phyloP scores from a whole-genome alignment of 2,329 filamentous ascomycete genomes.

The Penicillium polonicum region DNA sequence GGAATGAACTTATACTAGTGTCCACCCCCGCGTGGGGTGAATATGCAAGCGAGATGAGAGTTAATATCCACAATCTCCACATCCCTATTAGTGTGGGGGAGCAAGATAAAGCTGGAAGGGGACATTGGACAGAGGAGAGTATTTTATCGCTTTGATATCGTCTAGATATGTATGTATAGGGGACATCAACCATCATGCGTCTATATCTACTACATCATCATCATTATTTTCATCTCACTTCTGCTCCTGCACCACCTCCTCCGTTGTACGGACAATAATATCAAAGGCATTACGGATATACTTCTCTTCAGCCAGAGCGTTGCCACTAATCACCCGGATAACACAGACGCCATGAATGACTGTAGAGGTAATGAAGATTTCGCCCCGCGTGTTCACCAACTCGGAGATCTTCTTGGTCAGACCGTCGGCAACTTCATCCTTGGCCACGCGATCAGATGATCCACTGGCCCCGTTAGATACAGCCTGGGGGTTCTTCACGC shows the following conservation, averaged over 20 bases:
- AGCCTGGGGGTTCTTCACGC: slow-evolving; percentile 51
- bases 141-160: neutral
- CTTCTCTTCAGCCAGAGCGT: slow-evolving; percentile 66
- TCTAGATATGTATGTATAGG: neutral
- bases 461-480: slow-evolving; percentile 13
- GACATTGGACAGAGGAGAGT: neutral
- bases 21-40: slow-evolving; percentile 7
- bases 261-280: slow-evolving; percentile 64
- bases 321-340: slow-evolving; percentile 77
- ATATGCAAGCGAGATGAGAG: neutral
- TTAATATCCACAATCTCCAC: neutral
- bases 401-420: slow-evolving; percentile 76
- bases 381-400: slow-evolving; percentile 67
- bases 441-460: slow-evolving; percentile 20
- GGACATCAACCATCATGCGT: neutral
- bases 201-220: neutral
- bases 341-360: slow-evolving; percentile 71
- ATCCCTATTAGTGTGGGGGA: slow-evolving; percentile 3
- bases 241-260: slow-evolving; percentile 47
- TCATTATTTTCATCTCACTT: neutral
- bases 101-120: neutral
- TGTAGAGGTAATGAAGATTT: slow-evolving; percentile 79
- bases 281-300: slow-evolving; percentile 73
- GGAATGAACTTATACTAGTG: neutral
- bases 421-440: slow-evolving; percentile 60